A percentile compares a stretch with the other conserved stretches of the same genome.
Evolutionary conservation across 208 protist species (phyloP).

Genomic region (Trypanosoma congolense): DNA sequence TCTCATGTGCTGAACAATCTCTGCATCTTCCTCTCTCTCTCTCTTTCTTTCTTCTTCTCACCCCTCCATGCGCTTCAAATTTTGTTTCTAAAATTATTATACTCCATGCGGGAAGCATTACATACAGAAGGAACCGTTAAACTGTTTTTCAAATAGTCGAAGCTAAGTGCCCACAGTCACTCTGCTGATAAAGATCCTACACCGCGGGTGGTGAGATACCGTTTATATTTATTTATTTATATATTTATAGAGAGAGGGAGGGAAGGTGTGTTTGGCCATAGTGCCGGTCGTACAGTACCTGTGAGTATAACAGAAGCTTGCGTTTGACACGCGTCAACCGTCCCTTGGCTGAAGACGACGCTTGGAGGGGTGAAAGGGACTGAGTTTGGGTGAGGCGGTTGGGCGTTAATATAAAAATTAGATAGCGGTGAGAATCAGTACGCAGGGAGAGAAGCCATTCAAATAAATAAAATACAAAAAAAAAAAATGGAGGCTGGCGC

Average conservation of each 20-base stretch:
- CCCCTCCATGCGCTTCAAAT: background rate
- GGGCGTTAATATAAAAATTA: background rate
- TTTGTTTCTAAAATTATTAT: too few species aligned
- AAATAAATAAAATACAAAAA: background rate
- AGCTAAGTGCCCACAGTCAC: too few species aligned
- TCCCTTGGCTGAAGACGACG: too few species aligned
- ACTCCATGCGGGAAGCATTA: too few species aligned
- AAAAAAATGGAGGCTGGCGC: background rate
- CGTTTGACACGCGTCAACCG: too few species aligned
- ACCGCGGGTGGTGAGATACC: too few species aligned
- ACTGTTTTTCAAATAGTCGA: too few species aligned
- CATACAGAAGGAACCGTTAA: too few species aligned
- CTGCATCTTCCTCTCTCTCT: constrained; percentile 7
- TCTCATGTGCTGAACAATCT: too few species aligned
- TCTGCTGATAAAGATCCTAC: too few species aligned
- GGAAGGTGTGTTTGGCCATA: too few species aligned
- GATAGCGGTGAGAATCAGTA: background rate
- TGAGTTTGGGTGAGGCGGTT: background rate
- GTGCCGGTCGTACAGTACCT: background rate
- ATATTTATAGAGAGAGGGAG: background rate
- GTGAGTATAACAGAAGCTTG: too few species aligned
- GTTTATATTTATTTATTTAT: constrained; percentile 2
- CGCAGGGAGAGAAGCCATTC: background rate
- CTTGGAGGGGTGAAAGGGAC: background rate
- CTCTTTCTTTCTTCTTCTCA: constrained; percentile 1